A percentile compares a stretch with the other conserved stretches of the same genome.
phyloP scores from a whole-genome alignment of 129 eudicot species.

The Ambrosia trifida region DNA sequence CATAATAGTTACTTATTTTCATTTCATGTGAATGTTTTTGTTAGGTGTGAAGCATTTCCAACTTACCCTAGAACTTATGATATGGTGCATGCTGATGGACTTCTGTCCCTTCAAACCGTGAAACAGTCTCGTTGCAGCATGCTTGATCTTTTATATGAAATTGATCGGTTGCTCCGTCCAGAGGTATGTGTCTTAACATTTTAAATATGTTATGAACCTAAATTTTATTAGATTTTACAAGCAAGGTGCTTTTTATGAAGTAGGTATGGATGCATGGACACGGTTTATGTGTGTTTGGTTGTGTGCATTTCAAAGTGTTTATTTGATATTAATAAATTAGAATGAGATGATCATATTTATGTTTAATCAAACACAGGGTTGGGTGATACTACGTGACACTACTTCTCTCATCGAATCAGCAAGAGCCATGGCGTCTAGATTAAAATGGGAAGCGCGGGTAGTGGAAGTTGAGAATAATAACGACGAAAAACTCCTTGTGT shows the following conservation, averaged over 20 bases:
- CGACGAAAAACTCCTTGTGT: conserved; percentile 82
- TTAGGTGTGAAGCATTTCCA: conserved; percentile 98
- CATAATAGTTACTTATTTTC: background rate
- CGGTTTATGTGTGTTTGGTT: background rate
- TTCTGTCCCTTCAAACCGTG: conserved; percentile 63
- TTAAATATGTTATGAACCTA: background rate
- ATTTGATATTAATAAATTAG: background rate
- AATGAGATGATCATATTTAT: conserved; percentile 3
- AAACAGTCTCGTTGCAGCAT: conserved; percentile 70
- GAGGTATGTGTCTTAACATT: conserved; percentile 62
- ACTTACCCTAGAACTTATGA: conserved; percentile 95
- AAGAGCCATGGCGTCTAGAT: conserved; percentile 57
- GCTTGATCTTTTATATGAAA: conserved; percentile 74
- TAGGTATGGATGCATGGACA: background rate
- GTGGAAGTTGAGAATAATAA: conserved; percentile 82
- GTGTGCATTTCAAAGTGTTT: background rate
- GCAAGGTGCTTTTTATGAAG: background rate
- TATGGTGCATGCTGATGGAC: conserved; percentile 95
- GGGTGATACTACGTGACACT: conserved; percentile 82
- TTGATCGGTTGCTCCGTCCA: conserved; percentile 94
- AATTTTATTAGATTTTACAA: background rate
- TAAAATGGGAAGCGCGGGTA: conserved; percentile 97
- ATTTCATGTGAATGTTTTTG: conserved; percentile 4
- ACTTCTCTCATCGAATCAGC: conserved; percentile 67
- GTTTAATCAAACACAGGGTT: conserved; percentile 60